Percentiles rank a stretch among this genome's conserved stretches.
Conservation (phyloP, 2,329 filamentous ascomycete species). For the Massarina eburnea region DNA sequence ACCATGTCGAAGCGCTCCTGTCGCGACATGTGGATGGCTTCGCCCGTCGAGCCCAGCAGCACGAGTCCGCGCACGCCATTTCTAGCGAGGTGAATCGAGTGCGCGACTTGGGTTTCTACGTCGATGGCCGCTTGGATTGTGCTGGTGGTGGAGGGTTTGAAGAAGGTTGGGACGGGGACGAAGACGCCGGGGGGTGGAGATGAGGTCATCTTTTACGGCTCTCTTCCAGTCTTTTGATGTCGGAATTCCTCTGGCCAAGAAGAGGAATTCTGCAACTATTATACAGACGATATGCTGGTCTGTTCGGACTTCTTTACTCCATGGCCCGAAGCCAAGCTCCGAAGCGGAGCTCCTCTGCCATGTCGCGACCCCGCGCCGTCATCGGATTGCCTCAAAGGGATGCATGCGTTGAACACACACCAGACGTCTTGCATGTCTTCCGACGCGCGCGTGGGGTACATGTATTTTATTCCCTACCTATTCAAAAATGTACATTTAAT, state of each 20-base stretch:
- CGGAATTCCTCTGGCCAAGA: no score
- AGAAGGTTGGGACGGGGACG: constrained; percentile 63
- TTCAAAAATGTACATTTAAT: neutral
- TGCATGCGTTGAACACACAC: no score
- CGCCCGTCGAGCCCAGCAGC: constrained; percentile 65
- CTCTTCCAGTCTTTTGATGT: no score
- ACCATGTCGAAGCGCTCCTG: constrained; percentile 60
- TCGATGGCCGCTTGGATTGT: constrained; percentile 57
- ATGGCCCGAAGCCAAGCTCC: constrained; percentile 28
- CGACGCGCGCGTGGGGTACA: no score
- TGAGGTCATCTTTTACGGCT: constrained; percentile 24
- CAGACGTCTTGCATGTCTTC: no score
- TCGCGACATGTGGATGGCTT: constrained; percentile 63
- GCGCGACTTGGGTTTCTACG: constrained; percentile 58
- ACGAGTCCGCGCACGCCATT: constrained; percentile 64
- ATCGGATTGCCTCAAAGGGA: constrained; percentile 18
- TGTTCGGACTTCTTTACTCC: constrained; percentile 29
- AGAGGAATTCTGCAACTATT: neutral
- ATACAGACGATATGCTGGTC: constrained; percentile 3
- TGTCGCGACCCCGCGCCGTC: constrained; percentile 29
- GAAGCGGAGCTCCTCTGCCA: constrained; percentile 16
- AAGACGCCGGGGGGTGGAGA: constrained; percentile 42
- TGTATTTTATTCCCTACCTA: no score
- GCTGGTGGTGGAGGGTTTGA: constrained; percentile 52
- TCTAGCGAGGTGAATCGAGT: constrained; percentile 62